A percentile compares a stretch with the other conserved stretches of the same genome.
Conservation (phyloP, 1,284 basidiomycete genomes). For the Boletus sp. region DNA sequence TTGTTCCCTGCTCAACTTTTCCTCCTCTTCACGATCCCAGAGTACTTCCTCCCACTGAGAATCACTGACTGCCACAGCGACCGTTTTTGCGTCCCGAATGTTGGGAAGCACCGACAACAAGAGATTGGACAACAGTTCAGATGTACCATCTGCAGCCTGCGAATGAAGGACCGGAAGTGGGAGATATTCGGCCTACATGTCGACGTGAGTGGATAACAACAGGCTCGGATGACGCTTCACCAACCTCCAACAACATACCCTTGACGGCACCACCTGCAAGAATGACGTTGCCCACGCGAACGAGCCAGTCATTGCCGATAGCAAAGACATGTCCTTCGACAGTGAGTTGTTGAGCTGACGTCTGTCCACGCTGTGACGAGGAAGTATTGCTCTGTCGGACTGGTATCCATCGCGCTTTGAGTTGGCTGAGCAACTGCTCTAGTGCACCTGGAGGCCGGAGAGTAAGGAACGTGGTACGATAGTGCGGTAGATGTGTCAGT, state of each 20-base stretch:
- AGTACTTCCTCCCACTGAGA: constrained; percentile 77
- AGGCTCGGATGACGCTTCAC: constrained; percentile 14
- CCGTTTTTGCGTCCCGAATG: constrained; percentile 66
- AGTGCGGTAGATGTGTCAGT: constrained; percentile 60
- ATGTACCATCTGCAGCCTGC: constrained; percentile 61
- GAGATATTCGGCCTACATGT: constrained; percentile 70
- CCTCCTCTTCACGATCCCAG: constrained; percentile 71
- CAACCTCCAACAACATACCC: constrained; percentile 79
- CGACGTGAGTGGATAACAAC: constrained; percentile 7
- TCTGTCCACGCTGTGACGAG: constrained; percentile 49
- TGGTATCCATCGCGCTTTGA: constrained; percentile 73
- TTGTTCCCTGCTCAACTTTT: constrained; percentile 38
- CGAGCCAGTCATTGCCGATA: constrained; percentile 79
- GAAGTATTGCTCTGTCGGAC: constrained; percentile 58
- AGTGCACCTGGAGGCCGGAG: constrained; percentile 69
- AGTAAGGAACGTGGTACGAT: constrained; percentile 73
- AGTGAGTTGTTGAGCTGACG: constrained; percentile 60
- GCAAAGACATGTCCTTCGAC: constrained; percentile 71
- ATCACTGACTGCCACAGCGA: constrained; percentile 74
- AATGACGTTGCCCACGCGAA: constrained; percentile 77
- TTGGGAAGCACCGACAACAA: constrained; percentile 73
- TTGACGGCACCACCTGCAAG: constrained; percentile 71
- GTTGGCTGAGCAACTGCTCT: constrained; percentile 70
- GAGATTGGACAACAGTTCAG: constrained; percentile 71
- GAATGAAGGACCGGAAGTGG: constrained; percentile 68